A percentile compares a stretch with the other conserved stretches of the same genome.
phyloP scores from a whole-genome alignment of 2,329 filamentous ascomycete genomes.

The Coleophoma cylindrospora region DNA sequence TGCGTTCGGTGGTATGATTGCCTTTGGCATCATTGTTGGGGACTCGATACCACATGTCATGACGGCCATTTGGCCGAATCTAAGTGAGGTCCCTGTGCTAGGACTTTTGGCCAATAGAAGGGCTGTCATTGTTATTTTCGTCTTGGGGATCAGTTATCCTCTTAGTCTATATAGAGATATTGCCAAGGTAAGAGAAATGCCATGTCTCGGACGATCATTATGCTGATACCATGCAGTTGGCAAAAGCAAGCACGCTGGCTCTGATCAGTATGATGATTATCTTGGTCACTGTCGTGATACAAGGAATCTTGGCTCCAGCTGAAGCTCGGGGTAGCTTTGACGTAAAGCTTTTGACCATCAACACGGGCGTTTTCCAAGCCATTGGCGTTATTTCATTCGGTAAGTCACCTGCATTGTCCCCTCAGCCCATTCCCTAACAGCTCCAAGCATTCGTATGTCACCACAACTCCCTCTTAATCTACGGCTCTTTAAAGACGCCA shows the following conservation, averaged over 20 bases:
- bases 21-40: slow-evolving; percentile 95
- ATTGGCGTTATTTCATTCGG: slow-evolving; percentile 98
- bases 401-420: slow-evolving; percentile 35
- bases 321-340: slow-evolving; percentile 69
- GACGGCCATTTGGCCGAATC: slow-evolving; percentile 71
- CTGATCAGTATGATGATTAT: slow-evolving; percentile 92
- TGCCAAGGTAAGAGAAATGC: slow-evolving; percentile 64
- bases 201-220: too few species aligned
- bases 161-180: slow-evolving; percentile 94
- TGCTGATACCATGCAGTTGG: slow-evolving; percentile 52
- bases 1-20: slow-evolving; percentile 97
- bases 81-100: slow-evolving; percentile 69
- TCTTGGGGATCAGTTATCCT: slow-evolving; percentile 82
- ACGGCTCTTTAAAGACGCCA: slow-evolving; percentile 88
- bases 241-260: slow-evolving; percentile 91
- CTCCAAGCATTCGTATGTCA: slow-evolving; percentile 62
- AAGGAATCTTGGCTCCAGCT: slow-evolving; percentile 69
- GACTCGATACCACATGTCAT: slow-evolving; percentile 94
- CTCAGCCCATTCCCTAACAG: slow-evolving; percentile 23
- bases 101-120: slow-evolving; percentile 77
- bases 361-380: slow-evolving; percentile 86
- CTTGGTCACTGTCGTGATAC: slow-evolving; percentile 78
- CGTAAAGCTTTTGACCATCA: slow-evolving; percentile 69
- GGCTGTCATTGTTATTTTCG: slow-evolving; percentile 83
- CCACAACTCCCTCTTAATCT: slow-evolving; percentile 96